These are phyloP conservation scores for Colletotrichum agaves DNA, from an alignment of 2,329 filamentous ascomycete genomes.

Conservation along the genomic window DNA sequence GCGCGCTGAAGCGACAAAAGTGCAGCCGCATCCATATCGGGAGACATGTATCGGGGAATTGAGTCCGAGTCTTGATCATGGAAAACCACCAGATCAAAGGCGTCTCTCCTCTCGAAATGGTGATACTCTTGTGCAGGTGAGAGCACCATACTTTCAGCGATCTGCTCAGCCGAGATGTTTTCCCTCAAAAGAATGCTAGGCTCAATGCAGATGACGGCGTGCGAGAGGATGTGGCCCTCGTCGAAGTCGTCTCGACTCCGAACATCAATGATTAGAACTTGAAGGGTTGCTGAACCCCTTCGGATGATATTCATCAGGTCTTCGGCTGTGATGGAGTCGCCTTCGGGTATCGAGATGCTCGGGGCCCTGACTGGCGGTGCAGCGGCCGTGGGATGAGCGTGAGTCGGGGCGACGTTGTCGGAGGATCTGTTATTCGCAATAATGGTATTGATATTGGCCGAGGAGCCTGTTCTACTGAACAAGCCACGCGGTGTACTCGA, in stretches of 20 bases:
- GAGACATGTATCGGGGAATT: constrained; percentile 53
- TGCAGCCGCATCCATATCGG: constrained; percentile 58
- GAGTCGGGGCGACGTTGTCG: constrained; percentile 50
- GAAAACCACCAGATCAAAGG: constrained; percentile 89
- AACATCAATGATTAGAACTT: constrained; percentile 87
- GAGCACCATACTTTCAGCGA: constrained; percentile 75
- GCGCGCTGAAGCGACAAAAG: constrained; percentile 81
- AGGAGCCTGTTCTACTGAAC: constrained; percentile 62
- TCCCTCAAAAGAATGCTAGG: constrained; percentile 77
- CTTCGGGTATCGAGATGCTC: constrained; percentile 55
- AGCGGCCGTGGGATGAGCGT: constrained; percentile 40
- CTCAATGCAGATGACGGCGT: constrained; percentile 89
- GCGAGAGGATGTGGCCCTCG: constrained; percentile 86
- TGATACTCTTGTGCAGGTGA: constrained; percentile 79
- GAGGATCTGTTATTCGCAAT: constrained; percentile 40
- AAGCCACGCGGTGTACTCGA: constrained; percentile 72
- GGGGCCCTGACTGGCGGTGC: constrained; percentile 47
- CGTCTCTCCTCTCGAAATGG: constrained; percentile 76
- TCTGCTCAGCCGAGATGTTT: constrained; percentile 70
- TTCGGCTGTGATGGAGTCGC: constrained; percentile 71
- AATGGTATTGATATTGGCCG: constrained; percentile 41
- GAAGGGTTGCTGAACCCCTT: constrained; percentile 54
- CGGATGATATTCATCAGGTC: constrained; percentile 78
- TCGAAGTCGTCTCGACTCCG: constrained; percentile 84
- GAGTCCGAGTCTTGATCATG: constrained; percentile 78